Evolutionary conservation across 352 stramenopile genomes (phyloP).

Genomic region (Pythium chondricola): DNA sequence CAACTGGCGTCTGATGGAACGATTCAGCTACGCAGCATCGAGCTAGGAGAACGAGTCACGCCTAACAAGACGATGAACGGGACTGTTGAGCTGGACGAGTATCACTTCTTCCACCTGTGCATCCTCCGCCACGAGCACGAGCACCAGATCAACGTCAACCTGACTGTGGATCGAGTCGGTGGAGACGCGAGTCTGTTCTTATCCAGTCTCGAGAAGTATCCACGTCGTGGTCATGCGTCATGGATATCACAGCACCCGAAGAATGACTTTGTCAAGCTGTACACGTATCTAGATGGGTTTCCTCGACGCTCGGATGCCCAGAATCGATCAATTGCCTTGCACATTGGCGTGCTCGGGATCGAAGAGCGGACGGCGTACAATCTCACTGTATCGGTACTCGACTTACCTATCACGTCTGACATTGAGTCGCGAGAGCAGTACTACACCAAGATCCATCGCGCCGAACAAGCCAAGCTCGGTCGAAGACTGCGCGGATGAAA

Average conservation of each 20-base stretch:
- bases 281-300: constrained; percentile 77
- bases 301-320: constrained; percentile 38
- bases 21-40: constrained; percentile 38
- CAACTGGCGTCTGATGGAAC: constrained; percentile 59
- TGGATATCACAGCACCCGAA: constrained; percentile 66
- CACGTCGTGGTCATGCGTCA: constrained; percentile 48
- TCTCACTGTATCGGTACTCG: constrained; percentile 49
- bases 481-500: background rate
- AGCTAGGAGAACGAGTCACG: constrained; percentile 43
- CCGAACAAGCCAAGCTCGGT: constrained; percentile 3
- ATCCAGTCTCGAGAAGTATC: constrained; percentile 59
- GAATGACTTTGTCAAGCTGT: constrained; percentile 55
- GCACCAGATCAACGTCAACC: constrained; percentile 63
- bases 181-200: constrained; percentile 67
- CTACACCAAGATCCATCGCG: constrained; percentile 44
- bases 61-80: constrained; percentile 68
- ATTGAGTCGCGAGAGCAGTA: constrained; percentile 39
- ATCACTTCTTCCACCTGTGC: constrained; percentile 72
- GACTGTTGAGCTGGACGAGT: constrained; percentile 37
- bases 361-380: constrained; percentile 29
- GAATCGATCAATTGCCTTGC: constrained; percentile 52
- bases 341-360: constrained; percentile 62
- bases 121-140: constrained; percentile 72
- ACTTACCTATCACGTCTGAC: constrained; percentile 48
- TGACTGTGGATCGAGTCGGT: constrained; percentile 7